Conservation (phyloP, 2,329 filamentous ascomycete species). For the Xylaria polymorpha region DNA sequence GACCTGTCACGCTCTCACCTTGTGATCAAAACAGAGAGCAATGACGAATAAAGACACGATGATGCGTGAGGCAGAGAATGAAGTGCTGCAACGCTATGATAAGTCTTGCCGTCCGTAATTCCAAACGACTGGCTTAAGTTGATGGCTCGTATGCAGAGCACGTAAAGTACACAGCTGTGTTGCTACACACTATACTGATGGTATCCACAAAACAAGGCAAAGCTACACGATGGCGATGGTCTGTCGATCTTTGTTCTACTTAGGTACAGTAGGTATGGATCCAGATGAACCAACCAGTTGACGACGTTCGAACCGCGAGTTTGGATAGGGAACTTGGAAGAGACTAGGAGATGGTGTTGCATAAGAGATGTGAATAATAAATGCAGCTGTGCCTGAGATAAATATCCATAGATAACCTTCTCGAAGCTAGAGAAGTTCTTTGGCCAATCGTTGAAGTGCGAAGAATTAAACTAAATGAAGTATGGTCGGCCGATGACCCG, state of each 20-base stretch:
- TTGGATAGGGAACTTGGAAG: no score
- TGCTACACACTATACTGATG: not conserved
- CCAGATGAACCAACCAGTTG: not conserved
- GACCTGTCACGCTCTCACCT: not conserved
- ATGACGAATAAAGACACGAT: conserved; percentile 18
- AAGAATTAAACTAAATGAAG: not conserved
- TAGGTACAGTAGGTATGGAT: not conserved
- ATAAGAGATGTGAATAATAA: not conserved
- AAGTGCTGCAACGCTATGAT: conserved; percentile 28
- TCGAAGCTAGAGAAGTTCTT: not conserved
- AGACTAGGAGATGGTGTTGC: not conserved
- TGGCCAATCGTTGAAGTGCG: not conserved
- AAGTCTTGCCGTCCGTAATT: conserved; percentile 10
- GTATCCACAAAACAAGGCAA: conserved; percentile 12
- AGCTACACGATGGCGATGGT: not conserved
- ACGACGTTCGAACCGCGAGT: not conserved
- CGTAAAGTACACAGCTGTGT: not conserved
- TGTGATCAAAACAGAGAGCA: not conserved
- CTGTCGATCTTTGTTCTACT: conserved; percentile 5
- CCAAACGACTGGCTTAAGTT: conserved; percentile 14
- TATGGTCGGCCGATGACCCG: not conserved
- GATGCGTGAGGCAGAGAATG: not conserved
- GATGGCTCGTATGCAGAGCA: not conserved
- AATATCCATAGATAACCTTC: not conserved
- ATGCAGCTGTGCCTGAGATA: not conserved